Evolutionary conservation across 176 grass and related monocot species (phyloP), one percentile per base, ranked within the genome.

Genomic region (Melocanna baccifera): DNA sequence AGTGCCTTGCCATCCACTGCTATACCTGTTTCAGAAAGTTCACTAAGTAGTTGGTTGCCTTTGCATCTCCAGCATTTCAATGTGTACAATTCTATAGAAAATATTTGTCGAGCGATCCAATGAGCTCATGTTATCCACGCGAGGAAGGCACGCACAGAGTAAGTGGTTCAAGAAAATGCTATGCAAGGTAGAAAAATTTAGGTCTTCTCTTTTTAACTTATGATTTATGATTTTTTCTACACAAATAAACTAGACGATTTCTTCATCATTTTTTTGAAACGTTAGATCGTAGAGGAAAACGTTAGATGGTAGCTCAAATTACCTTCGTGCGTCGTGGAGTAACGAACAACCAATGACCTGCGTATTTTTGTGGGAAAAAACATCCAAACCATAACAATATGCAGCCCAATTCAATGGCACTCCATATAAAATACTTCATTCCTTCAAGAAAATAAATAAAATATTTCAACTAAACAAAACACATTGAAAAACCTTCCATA

Each of bases 101-200:
- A 29, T 39, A 41, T 40, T 22, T 29, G 15, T 20, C 23, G 13
- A 62, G n/a, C 19, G 69, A 70, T 50, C 52, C 39, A 4, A 50
- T 69, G 74, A 42, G 30, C 53, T 77, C 64, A 77, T 71, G 86
- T 69, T 46, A 62, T 62, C 66, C 71, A 82, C 52, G 78, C 63
- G 29, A 26, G 12, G 28, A 56, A 20, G 46, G 39, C 56, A 34
- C 1, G 9, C 3, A 9, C 36, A 25, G 51, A 34, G 14, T 28
- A 78, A 28, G 20, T 32, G 61, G 1, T 4, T 0, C 18, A 41
- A 46, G 15, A 26, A 46, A 28, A 13, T 3, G n/a, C 7, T 9
- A 14, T 39, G 26, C 26, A 5, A 1, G 7, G 40, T 11, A 3
- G n/a, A 0, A 19, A 30, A 9, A 22, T 58, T 1, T 41, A 0